Base-by-base conservation (phyloP, 106 monocot species). In the Acorus calamus region DNA sequence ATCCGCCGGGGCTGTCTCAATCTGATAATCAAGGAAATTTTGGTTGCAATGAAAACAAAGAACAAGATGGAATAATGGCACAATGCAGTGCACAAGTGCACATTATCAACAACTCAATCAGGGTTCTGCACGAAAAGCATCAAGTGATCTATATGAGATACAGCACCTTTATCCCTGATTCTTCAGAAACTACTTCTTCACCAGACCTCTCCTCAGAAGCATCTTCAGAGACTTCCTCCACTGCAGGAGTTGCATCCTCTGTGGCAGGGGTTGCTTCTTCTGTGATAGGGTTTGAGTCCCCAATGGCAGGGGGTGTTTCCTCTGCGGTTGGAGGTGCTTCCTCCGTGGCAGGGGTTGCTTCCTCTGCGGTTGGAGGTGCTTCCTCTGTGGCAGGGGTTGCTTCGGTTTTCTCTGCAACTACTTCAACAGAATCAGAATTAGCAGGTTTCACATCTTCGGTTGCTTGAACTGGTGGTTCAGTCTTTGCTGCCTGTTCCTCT, bases 1-100 rank as follows among this genome's bases (percentile, higher is more conserved):
- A 87, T 94, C 94, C 14, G 94, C 89, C n/a, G 89, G 94, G 60
- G 94, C 94, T 43, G 94, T 94, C 71, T 94, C 89, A 72, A 94
- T 55, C 94, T 94, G 73, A 62, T 70, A 52, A 55, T 11, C 10
- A 46, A 59, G 28, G 55, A 59, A 61, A 46, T 56, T 66, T 11
- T 8, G 46, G 9, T 42, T 8, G 50, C 12, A 43, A 10, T 58
- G 59, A 67, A n/a, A 48, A 43, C 6, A 54, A 46, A 9, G 28
- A 28, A 28, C 28, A 28, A 28, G 28, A 28, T 28, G 28, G 28
- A 28, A 28, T 28, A 28, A 28, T 28, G 28, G 28, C 28, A 28
- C 28, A 28, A 28, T 28, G 28, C 28, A 28, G 28, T 0, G 28
- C 28, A 28, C 28, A 28, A 28, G 28, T 28, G 28, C 28, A 28